Conservation (phyloP, 805 yeast genomes). For the Candida verbasci region DNA sequence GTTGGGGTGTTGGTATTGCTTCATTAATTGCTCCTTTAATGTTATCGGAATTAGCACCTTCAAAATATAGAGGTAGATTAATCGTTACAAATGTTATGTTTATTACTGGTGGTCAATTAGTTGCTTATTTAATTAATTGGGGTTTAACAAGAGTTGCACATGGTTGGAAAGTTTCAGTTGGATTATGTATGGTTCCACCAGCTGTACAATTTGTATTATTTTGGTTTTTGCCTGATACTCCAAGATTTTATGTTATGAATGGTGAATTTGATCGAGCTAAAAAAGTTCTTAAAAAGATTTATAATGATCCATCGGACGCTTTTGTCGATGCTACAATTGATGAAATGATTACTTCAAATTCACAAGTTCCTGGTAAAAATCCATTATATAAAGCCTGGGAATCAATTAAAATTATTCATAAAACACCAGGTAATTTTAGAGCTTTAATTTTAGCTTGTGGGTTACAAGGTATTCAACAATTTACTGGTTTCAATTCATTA, state of each 20-base stretch:
- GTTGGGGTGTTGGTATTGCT: constrained; percentile 95
- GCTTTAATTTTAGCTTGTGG: constrained; percentile 91
- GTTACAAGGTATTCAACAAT: constrained; percentile 93
- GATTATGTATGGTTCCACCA: constrained; percentile 86
- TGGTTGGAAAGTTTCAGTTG: constrained; percentile 94
- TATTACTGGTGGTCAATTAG: constrained; percentile 90
- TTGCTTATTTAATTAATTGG: constrained; percentile 93
- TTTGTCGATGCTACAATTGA: constrained; percentile 63
- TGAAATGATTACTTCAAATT: constrained; percentile 52
- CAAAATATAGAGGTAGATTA: constrained; percentile 84
- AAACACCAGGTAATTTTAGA: constrained; percentile 74
- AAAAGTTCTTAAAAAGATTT: constrained; percentile 58
- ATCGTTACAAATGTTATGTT: constrained; percentile 85
- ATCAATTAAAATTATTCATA: constrained; percentile 60
- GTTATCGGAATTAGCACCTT: constrained; percentile 89
- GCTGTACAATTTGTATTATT: constrained; percentile 71
- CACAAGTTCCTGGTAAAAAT: constrained; percentile 36
- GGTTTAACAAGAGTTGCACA: constrained; percentile 67
- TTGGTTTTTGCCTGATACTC: constrained; percentile 90
- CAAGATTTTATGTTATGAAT: constrained; percentile 78
- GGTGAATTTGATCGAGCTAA: constrained; percentile 64
- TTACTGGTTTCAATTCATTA: constrained; percentile 92
- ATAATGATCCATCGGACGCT: constrained; percentile 58
- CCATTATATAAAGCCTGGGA: constrained; percentile 51
- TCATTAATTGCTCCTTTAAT: constrained; percentile 92